Conservation (phyloP, 2,329 filamentous ascomycete genomes). For the Pseudogymnoascus sp. region DNA sequence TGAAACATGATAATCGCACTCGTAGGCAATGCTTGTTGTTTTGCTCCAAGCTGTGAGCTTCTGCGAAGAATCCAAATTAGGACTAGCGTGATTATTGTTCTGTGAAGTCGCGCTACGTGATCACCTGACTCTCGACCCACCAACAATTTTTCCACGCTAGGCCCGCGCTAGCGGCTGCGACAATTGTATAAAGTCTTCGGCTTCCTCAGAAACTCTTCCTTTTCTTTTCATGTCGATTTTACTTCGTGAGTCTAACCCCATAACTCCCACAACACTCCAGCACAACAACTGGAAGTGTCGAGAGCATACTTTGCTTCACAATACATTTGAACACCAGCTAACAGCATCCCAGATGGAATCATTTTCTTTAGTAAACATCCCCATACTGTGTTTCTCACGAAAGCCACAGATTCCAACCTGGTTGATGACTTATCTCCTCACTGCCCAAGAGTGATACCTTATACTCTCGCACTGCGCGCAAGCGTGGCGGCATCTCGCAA, state of each 20-base stretch:
- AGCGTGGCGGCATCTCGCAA: constrained; percentile 45
- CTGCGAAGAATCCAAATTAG: not conserved
- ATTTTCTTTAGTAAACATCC: constrained; percentile 96
- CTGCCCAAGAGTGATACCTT: constrained; percentile 77
- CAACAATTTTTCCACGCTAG: constrained; percentile 3
- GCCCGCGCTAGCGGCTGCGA: constrained; percentile 1
- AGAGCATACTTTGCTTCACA: not conserved
- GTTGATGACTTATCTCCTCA: constrained; percentile 90
- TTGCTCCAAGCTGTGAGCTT: not conserved
- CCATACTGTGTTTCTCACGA: constrained; percentile 81
- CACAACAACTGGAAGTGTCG: not conserved
- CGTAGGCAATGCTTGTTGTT: not conserved
- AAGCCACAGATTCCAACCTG: constrained; percentile 92
- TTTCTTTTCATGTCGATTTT: constrained; percentile 12
- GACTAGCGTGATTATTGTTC: not conserved
- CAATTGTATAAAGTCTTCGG: not conserved
- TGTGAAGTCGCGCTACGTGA: not conserved
- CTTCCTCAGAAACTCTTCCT: constrained; percentile 11
- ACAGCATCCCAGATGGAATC: constrained; percentile 53
- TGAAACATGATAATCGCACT: constrained; percentile 33
- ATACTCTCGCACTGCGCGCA: constrained; percentile 52
- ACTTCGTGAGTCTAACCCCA: constrained; percentile 19
- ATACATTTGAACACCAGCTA: constrained; percentile 16
- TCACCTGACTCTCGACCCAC: not conserved
- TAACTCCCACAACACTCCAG: not conserved